Percentiles rank a stretch among this genome's conserved stretches.
These are phyloP conservation scores for Phytophthora meadii DNA, from an alignment of 352 stramenopile genomes.

Conservation along the genomic window DNA sequence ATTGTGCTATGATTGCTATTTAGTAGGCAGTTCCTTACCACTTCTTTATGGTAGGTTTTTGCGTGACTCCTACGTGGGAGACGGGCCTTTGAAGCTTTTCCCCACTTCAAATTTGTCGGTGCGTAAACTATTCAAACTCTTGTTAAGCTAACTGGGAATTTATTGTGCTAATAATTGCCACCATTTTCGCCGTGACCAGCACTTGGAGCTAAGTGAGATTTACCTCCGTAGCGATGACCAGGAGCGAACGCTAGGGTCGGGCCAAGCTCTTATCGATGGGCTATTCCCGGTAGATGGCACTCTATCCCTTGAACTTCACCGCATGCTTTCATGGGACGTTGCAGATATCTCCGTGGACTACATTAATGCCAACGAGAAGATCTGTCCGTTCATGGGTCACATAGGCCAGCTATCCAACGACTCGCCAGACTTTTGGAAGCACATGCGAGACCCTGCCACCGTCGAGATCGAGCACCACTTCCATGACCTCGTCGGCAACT, in stretches of 20 bases:
- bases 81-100: slow-evolving; percentile 78
- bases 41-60: slow-evolving; percentile 47
- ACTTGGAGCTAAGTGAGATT: slow-evolving; percentile 57
- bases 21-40: slow-evolving; percentile 1
- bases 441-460: slow-evolving; percentile 53
- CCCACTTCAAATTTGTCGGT: slow-evolving; percentile 69
- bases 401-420: slow-evolving; percentile 69
- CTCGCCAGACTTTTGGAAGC: slow-evolving; percentile 60
- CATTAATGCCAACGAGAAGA: slow-evolving; percentile 80
- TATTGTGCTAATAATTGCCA: neutral
- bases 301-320: slow-evolving; percentile 54
- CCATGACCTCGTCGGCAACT: slow-evolving; percentile 70
- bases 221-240: slow-evolving; percentile 88
- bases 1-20: neutral
- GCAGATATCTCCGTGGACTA: slow-evolving; percentile 81
- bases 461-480: slow-evolving; percentile 70
- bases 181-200: slow-evolving; percentile 22
- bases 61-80: slow-evolving; percentile 76
- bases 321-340: slow-evolving; percentile 82
- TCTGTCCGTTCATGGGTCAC: slow-evolving; percentile 78
- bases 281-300: slow-evolving; percentile 72
- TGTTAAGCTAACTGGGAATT: too few relatives aligned
- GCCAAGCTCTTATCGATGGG: slow-evolving; percentile 80
- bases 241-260: slow-evolving; percentile 85
- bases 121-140: neutral